Evolutionary conservation across 352 stramenopile species (phyloP).

Genomic region (Proteromonas lacertae): DNA sequence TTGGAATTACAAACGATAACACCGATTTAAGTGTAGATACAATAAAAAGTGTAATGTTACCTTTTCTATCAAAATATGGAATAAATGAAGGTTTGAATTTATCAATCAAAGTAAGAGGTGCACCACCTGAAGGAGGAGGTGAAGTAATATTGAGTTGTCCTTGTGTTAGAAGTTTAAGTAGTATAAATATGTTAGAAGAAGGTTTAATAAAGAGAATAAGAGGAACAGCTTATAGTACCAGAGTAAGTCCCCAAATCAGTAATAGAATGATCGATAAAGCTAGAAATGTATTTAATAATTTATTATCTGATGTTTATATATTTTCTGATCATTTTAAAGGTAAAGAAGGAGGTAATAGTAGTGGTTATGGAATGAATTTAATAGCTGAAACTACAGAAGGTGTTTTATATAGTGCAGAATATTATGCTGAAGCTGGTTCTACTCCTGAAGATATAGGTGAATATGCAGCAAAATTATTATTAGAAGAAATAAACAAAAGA

Average conservation of each 20-base stretch:
- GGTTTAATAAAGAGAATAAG: constrained; percentile 92
- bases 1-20: constrained; percentile 59
- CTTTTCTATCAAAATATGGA: constrained; percentile 72
- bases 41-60: constrained; percentile 62
- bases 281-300: constrained; percentile 71
- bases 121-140: constrained; percentile 21
- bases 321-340: constrained; percentile 90
- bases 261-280: constrained; percentile 82
- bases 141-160: constrained; percentile 64
- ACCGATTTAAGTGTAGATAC: constrained; percentile 49
- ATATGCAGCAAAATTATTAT: constrained; percentile 52
- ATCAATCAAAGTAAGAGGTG: constrained; percentile 55
- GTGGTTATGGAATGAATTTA: constrained; percentile 4
- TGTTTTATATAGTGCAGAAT: not conserved
- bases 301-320: constrained; percentile 97
- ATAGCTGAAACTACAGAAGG: not conserved
- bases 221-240: constrained; percentile 69
- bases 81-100: constrained; percentile 18
- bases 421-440: constrained; percentile 14
- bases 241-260: constrained; percentile 74
- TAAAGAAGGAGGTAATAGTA: constrained; percentile 12
- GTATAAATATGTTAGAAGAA: constrained; percentile 69
- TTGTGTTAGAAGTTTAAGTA: constrained; percentile 50
- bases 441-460: constrained; percentile 81
- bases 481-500: constrained; percentile 66